Conservation (phyloP, 306 rosid species). For the Medicago arabica region DNA sequence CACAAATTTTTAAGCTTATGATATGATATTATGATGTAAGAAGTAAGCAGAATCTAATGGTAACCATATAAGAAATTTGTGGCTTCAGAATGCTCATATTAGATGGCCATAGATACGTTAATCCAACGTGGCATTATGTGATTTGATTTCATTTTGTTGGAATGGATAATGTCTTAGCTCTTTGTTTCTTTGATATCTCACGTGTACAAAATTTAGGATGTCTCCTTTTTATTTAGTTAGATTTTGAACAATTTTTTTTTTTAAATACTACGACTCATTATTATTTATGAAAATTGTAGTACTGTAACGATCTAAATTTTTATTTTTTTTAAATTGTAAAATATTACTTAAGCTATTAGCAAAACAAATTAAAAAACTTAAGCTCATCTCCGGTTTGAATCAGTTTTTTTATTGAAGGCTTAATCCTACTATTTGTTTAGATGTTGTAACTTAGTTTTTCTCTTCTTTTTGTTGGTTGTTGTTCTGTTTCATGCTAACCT, state of each 20-base stretch:
- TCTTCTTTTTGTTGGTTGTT: too few species aligned
- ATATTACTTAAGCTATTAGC: too few species aligned
- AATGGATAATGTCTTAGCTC: slow-evolving; percentile 67
- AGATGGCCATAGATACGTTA: slow-evolving; percentile 67
- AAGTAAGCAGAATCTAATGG: slow-evolving; percentile 32
- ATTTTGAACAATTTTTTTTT: background rate
- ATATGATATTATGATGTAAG: slow-evolving; percentile 39
- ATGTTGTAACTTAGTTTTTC: too few species aligned
- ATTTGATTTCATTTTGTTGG: slow-evolving; percentile 52
- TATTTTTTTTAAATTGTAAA: too few species aligned
- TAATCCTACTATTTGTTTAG: too few species aligned
- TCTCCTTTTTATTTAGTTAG: background rate
- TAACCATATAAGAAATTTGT: slow-evolving; percentile 68
- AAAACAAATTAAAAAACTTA: too few species aligned
- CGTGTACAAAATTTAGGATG: background rate
- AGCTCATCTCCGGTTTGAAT: too few species aligned
- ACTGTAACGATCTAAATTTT: too few species aligned
- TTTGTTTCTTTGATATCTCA: background rate
- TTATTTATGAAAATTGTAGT: too few species aligned
- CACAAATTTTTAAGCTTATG: background rate
- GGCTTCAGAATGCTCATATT: slow-evolving; percentile 58
- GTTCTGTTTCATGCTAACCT: too few species aligned
- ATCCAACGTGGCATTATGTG: slow-evolving; percentile 66
- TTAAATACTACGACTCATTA: too few species aligned
- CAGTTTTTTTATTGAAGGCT: too few species aligned